Percentiles rank a stretch among this genome's conserved stretches.
phyloP scores from a whole-genome alignment of 2,329 filamentous ascomycete species.

The Ceratocystis destructans region DNA sequence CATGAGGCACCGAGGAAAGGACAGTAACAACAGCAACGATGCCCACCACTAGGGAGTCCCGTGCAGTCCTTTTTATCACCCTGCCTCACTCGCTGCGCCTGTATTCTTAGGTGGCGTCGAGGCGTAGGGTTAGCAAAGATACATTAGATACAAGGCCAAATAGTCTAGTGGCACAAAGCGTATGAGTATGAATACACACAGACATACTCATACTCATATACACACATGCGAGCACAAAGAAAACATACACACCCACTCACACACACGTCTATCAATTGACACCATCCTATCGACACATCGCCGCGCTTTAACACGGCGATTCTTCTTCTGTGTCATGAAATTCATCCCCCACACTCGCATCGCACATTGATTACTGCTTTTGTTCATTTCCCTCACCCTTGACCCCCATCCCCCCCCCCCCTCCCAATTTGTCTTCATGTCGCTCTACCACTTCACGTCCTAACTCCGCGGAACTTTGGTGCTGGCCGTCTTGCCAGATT shows the following conservation, averaged over 20 bases:
- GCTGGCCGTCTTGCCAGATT: neutral
- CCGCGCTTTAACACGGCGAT: neutral
- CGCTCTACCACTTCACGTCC: neutral
- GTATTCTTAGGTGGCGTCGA: neutral
- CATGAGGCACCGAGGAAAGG: neutral
- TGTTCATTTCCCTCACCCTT: neutral
- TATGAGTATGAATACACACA: neutral
- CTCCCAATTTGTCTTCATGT: neutral
- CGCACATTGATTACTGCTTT: neutral
- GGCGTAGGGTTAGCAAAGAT: neutral
- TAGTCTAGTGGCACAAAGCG: neutral
- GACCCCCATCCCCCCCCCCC: neutral
- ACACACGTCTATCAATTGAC: neutral
- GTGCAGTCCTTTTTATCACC: neutral
- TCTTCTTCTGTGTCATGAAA: constrained; percentile 6
- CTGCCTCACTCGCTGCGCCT: neutral
- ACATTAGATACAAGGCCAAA: neutral
- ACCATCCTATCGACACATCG: neutral
- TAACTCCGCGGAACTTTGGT: neutral
- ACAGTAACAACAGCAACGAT: neutral
- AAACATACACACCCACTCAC: neutral
- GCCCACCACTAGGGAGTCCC: neutral
- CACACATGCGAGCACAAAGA: neutral
- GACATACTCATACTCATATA: neutral
- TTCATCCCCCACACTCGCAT: neutral